These are phyloP conservation scores for Wickerhamiella siamensis DNA, from an alignment of 805 yeast genomes.

Conservation along the genomic window DNA sequence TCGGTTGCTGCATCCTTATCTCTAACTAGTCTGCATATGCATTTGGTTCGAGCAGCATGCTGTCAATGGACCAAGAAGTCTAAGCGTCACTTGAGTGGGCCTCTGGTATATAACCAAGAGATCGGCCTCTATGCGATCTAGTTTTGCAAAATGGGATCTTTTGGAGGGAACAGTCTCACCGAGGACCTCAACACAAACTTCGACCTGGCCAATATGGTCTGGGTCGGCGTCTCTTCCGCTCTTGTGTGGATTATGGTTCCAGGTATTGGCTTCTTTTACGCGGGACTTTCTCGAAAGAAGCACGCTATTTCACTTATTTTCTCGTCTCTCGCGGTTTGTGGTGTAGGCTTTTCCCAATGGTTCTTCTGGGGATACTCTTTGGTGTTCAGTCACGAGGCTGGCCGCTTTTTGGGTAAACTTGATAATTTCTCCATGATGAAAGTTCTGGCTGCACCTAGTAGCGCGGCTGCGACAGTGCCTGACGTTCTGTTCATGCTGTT, in stretches of 20 bases:
- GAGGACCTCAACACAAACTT: constrained; percentile 58
- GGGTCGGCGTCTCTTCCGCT: constrained; percentile 65
- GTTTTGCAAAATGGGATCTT: constrained; percentile 23
- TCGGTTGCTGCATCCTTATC: neutral
- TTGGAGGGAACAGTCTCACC: constrained; percentile 70
- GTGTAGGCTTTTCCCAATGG: constrained; percentile 86
- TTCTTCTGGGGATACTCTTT: constrained; percentile 96
- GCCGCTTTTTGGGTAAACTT: constrained; percentile 67
- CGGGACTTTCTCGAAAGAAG: constrained; percentile 87
- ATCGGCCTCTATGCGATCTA: too few relatives aligned
- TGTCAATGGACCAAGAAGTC: too few relatives aligned
- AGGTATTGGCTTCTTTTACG: constrained; percentile 84
- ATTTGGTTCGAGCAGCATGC: too few relatives aligned
- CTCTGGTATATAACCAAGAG: too few relatives aligned
- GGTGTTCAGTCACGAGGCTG: constrained; percentile 58
- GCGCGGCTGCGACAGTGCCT: constrained; percentile 49
- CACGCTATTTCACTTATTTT: constrained; percentile 89
- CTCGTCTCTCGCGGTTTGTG: constrained; percentile 84
- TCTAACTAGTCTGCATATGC: neutral
- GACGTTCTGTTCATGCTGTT: constrained; percentile 79
- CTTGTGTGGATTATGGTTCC: constrained; percentile 95
- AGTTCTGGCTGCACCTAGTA: constrained; percentile 69
- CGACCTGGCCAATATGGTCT: constrained; percentile 56
- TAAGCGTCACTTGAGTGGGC: too few relatives aligned
- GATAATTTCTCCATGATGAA: constrained; percentile 66